Conservation (phyloP, 441 rosid genomes). For the Codiaeum variegatum region DNA sequence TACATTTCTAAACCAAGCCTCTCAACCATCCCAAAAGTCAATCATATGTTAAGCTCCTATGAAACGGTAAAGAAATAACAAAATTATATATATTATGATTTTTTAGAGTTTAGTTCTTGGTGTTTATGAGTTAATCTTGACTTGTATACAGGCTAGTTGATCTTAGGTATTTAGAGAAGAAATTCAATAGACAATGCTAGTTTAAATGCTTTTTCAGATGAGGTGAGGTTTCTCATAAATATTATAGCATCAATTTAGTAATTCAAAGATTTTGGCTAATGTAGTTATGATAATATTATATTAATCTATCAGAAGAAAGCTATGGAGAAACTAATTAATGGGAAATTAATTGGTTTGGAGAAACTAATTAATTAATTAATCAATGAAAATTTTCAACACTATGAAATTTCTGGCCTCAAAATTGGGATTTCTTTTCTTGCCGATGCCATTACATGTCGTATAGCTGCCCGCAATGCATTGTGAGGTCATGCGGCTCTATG, state of each 20-base stretch:
- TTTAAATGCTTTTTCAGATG: constrained; percentile 58
- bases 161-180: too few relatives aligned
- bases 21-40: too few relatives aligned
- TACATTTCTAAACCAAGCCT: too few relatives aligned
- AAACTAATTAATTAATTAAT: too few relatives aligned
- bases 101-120: too few relatives aligned
- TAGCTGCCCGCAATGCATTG: constrained; percentile 78
- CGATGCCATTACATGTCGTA: constrained; percentile 77
- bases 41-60: too few relatives aligned
- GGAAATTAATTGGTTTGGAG: constrained; percentile 67
- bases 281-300: constrained; percentile 4
- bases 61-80: too few relatives aligned
- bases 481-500: constrained; percentile 24
- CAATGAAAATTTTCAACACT: constrained; percentile 62
- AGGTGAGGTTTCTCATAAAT: constrained; percentile 41
- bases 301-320: constrained; percentile 50
- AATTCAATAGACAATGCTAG: too few relatives aligned
- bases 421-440: constrained; percentile 63
- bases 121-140: too few relatives aligned
- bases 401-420: constrained; percentile 65
- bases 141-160: too few relatives aligned
- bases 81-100: too few relatives aligned
- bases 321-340: constrained; percentile 51
- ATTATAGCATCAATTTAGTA: neutral
- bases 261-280: neutral